Base-by-base conservation (phyloP, 2,329 filamentous ascomycete genomes). In the Camptophora hylomeconis region DNA sequence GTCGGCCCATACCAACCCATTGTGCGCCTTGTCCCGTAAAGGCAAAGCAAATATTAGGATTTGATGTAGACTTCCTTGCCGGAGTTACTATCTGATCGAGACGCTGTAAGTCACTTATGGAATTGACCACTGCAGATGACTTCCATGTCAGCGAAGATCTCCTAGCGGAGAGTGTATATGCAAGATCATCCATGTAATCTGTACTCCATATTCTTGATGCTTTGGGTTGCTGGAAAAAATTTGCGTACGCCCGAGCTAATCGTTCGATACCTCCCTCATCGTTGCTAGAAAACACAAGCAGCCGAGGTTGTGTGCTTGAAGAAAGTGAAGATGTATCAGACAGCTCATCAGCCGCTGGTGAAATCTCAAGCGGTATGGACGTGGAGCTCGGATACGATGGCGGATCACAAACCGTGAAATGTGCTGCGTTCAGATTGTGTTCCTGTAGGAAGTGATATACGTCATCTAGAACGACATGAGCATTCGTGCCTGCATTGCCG, bases 21-120 rank as follows among this genome's bases (percentile, higher is more conserved):
- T 56, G 52, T 3, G 53, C 47, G 2, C 53, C 53, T 27, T 57
- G 53, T 3, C 53, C 53, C 9, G 46, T 56, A 30, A 54, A 57
- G 3, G 51, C 38, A 18, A 51, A 49, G 2, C 27, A 32, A 5
- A 48, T 32, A 7, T 20, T 27, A 10, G 26, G 30, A 18, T 26
- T 25, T 9, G n/a, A n/a, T n/a, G n/a, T n/a, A n/a, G 8, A 40
- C 26, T 5, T 18, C n/a, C 4, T 20, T 26, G 10, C 28, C 15
- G 12, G 18, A 15, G 17, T 24, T 24, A 24, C 21, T 14, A 7
- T 20, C 20, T 12, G 12, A 12, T 19, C 24, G 24, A 2, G 35
- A n/a, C 43, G 37, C 18, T 47, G 37, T 11, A 38, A 37, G 2
- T 45, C 42, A 21, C 43, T 35, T 10, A 46, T 35, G 2, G 40